Base-by-base conservation (phyloP, 148 eudicot genomes). In the Beta vulgaris region DNA sequence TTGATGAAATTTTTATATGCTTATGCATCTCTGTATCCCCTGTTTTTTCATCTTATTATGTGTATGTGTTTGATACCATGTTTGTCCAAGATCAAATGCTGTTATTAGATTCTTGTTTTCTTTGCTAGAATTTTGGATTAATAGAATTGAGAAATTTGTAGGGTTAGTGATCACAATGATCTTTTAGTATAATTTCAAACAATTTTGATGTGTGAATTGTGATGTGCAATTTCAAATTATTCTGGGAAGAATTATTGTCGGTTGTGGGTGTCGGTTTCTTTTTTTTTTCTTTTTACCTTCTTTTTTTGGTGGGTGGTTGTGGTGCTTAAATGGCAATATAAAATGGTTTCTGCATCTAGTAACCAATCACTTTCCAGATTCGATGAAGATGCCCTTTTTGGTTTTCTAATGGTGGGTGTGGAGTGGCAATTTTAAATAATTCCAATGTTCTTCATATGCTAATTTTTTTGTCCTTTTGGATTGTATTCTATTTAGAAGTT, bases 351-450 rank as follows among this genome's bases (percentile, higher is more conserved):
- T 66, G 69, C 69, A 66, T 66, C 19, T 14, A 25, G 18, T 9
- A 10, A 66, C 32, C 32, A 66, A 25, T 66, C 31, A 14, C 32
- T 66, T 40, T 66, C 49, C 51, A 66, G 48, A 66, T 66, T 66
- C 31, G 29, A 19, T 39, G 18, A 66, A 66, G 43, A n/a, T 25
- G 4, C 14, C 18, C 6, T 40, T 21, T 66, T 66, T 23, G 10
- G 13, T 66, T 66, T 51, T 51, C 9, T 5, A 10, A 39, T 5
- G 42, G 42, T 5, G 2, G 10, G 15, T 51, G 55, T 16, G 14
- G 4, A 4, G 10, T 25, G 62, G 32, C 8, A 35, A 5, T 39
- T 39, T 39, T 13, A 18, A 18, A 18, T 48, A 13, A 18, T 18
- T 63, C 35, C 15, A 64, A 15, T 64, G 46, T 64, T 62, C 67